Conservation (phyloP, 116 monocot species). For the Trichopus zeylanicus region DNA sequence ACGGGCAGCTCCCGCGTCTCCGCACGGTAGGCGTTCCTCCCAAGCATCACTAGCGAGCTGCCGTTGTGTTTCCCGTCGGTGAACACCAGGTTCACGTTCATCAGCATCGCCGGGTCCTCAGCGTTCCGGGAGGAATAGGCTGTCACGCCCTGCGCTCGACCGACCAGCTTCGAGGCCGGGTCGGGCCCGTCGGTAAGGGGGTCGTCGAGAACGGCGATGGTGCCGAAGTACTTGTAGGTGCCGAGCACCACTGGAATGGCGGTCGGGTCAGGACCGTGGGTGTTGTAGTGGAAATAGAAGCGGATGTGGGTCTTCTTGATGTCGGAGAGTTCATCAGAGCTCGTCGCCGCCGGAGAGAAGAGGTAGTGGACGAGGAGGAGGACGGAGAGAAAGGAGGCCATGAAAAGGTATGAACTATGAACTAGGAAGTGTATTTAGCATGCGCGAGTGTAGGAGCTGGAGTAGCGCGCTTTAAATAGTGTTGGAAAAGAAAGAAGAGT, state of each 20-base stretch:
- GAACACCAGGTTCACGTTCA: conserved; percentile 16
- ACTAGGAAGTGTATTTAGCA: not conserved
- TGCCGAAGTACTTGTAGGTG: not conserved
- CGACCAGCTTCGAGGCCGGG: not conserved
- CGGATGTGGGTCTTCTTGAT: conserved; percentile 5
- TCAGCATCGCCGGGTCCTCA: not conserved
- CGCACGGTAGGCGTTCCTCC: not conserved
- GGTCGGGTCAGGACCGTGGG: not conserved
- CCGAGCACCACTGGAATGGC: not conserved
- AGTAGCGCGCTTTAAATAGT: too few species aligned
- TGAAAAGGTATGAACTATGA: not conserved
- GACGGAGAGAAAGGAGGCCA: not conserved
- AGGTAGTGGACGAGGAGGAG: not conserved
- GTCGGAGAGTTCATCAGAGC: not conserved
- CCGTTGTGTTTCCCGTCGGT: conserved; percentile 12
- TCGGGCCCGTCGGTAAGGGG: conserved; percentile 4
- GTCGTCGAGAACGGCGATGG: conserved; percentile 3
- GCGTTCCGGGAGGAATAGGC: not conserved
- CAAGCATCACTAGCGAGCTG: conserved; percentile 14
- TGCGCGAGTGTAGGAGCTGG: not conserved
- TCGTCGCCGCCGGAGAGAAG: not conserved
- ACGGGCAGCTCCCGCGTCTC: conserved; percentile 12
- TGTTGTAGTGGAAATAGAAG: conserved; percentile 13
- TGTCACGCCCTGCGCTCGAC: not conserved
- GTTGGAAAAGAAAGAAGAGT: too few species aligned